A percentile compares a stretch with the other conserved stretches of the same genome.
Conservation (phyloP, 768 basidiomycete species). For the Leccinum incarnatum region DNA sequence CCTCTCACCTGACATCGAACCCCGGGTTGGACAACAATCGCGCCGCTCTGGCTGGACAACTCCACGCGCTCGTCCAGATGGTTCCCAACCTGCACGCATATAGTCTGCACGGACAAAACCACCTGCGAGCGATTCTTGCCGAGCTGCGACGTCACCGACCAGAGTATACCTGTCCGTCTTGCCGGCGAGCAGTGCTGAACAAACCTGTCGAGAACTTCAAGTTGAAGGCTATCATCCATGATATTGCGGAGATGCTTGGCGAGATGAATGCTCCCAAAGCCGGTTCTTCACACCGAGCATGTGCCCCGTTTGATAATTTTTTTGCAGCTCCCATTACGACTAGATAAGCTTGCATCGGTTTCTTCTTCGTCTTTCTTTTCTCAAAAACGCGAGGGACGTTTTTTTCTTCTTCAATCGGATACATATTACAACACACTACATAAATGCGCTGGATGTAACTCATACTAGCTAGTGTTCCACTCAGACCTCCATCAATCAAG, state of each 20-base stretch:
- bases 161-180: slow-evolving; percentile 66
- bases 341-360: not conserved
- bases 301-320: slow-evolving; percentile 46
- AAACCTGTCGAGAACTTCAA: slow-evolving; percentile 60
- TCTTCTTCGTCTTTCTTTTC: not conserved
- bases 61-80: slow-evolving; percentile 20
- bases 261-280: slow-evolving; percentile 40
- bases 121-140: slow-evolving; percentile 19
- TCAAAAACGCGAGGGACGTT: not conserved
- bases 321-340: slow-evolving; percentile 30
- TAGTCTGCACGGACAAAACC: slow-evolving; percentile 12
- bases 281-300: not conserved
- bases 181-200: slow-evolving; percentile 47
- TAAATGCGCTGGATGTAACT: too few species aligned
- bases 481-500: not conserved
- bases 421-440: too few species aligned
- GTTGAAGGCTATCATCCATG: slow-evolving; percentile 54
- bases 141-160: slow-evolving; percentile 38
- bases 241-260: slow-evolving; percentile 47
- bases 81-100: slow-evolving; percentile 22
- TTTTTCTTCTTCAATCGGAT: not conserved
- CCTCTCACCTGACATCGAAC: slow-evolving; percentile 46
- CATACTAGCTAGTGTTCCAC: not conserved
- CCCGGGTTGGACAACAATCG: slow-evolving; percentile 43
- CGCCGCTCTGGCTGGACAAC: slow-evolving; percentile 15